A percentile compares a stretch with the other conserved stretches of the same genome.
Evolutionary conservation across 345 rosid genomes (phyloP).

Genomic region (Eucalyptus lansdowneana): DNA sequence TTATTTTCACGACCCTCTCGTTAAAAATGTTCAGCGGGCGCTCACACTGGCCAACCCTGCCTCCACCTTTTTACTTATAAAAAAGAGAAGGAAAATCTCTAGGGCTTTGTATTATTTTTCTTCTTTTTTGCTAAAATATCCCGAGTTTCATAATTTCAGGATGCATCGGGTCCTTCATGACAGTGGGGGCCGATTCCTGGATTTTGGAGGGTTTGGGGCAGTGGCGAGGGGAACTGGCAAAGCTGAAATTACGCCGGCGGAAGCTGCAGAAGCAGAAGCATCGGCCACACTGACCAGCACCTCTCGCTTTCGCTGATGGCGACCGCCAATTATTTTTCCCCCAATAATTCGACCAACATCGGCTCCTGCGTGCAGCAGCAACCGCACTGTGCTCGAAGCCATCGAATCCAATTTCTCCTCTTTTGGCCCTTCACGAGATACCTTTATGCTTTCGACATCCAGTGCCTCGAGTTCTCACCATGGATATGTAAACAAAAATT

Average conservation of each 20-base stretch:
- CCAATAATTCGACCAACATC: not conserved
- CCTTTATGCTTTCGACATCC: not conserved
- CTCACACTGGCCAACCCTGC: not conserved
- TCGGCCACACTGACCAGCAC: not conserved
- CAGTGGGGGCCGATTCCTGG: not conserved
- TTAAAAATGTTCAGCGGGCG: no score
- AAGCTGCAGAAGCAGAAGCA: not conserved
- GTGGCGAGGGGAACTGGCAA: not conserved
- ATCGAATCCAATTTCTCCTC: not conserved
- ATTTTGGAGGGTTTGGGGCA: not conserved
- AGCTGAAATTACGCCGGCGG: not conserved
- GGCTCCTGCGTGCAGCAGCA: not conserved
- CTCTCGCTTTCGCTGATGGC: not conserved
- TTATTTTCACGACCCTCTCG: not conserved
- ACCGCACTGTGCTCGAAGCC: not conserved
- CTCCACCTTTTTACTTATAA: not conserved
- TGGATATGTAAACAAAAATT: not conserved
- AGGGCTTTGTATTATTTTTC: not conserved
- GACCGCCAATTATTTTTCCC: not conserved
- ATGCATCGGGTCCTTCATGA: not conserved
- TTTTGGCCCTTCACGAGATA: not conserved
- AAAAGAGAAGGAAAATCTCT: not conserved
- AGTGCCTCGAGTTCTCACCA: not conserved
- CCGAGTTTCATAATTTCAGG: not conserved
- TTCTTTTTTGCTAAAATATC: not conserved